A percentile compares a stretch with the other conserved stretches of the same genome.
Conservation (phyloP, 495 filamentous ascomycete genomes). For the Trichodelitschia bisporula region DNA sequence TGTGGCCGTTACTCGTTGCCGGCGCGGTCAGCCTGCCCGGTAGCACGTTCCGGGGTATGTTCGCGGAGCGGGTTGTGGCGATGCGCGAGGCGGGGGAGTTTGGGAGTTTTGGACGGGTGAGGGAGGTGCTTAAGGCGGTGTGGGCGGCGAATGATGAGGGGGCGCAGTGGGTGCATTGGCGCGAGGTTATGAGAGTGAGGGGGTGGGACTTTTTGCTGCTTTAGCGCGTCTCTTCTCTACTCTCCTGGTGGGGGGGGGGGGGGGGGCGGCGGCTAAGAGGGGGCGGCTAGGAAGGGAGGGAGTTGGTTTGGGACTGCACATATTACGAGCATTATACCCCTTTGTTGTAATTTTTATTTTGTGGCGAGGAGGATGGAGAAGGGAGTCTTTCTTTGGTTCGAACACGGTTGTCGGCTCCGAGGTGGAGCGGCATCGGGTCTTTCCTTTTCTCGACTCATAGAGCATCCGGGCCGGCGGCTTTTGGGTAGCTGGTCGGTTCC, state of each 20-base stretch:
- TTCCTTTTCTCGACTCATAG: too few relatives aligned
- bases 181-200: constrained; percentile 80
- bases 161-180: constrained; percentile 59
- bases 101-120: constrained; percentile 71
- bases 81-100: constrained; percentile 53
- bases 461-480: too few relatives aligned
- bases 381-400: too few relatives aligned
- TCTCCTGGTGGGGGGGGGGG: constrained; percentile 11
- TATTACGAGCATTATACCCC: too few relatives aligned
- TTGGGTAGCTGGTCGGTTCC: too few relatives aligned
- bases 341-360: too few relatives aligned
- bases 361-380: too few relatives aligned
- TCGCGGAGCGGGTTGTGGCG: constrained; percentile 40
- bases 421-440: too few relatives aligned
- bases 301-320: too few relatives aligned
- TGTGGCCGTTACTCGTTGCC: constrained; percentile 78
- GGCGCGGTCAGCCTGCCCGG: constrained; percentile 44
- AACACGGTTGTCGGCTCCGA: too few relatives aligned
- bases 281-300: too few relatives aligned
- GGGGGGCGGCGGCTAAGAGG: too few relatives aligned
- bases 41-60: constrained; percentile 51
- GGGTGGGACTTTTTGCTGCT: constrained; percentile 85
- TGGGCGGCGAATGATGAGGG: constrained; percentile 50
- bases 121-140: constrained; percentile 51
- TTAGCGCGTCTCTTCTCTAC: constrained; percentile 20